Evolutionary conservation across 2,329 filamentous ascomycete species (phyloP).

Genomic region (Clarireedia sp.): DNA sequence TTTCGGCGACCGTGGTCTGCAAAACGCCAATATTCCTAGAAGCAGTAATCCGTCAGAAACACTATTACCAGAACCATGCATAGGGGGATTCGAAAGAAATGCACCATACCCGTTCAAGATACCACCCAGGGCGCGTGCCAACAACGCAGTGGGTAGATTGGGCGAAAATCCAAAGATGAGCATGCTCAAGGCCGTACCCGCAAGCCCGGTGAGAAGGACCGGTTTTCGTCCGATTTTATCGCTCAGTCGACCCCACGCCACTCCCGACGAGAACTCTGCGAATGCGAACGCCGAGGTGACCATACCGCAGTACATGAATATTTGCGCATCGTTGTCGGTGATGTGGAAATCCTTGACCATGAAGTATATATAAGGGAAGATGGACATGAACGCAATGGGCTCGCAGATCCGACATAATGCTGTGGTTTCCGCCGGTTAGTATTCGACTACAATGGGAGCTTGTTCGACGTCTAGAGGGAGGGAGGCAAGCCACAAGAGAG

Average conservation of each 20-base stretch:
- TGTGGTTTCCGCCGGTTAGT: slow-evolving; percentile 30
- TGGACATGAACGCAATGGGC: slow-evolving; percentile 98
- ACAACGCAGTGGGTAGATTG: slow-evolving; percentile 71
- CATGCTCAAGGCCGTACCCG: slow-evolving; percentile 88
- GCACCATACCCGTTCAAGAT: slow-evolving; percentile 75
- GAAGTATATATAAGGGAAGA: slow-evolving; percentile 96
- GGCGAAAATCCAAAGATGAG: slow-evolving; percentile 85
- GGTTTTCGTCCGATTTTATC: slow-evolving; percentile 90
- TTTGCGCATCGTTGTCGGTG: slow-evolving; percentile 67
- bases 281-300: slow-evolving; percentile 95
- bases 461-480: background rate
- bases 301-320: slow-evolving; percentile 89
- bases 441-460: background rate
- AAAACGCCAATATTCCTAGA: slow-evolving; percentile 84
- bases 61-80: slow-evolving; percentile 1
- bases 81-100: background rate
- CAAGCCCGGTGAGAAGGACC: slow-evolving; percentile 79
- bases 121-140: slow-evolving; percentile 83
- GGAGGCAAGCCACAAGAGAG: background rate
- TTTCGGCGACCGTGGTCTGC: slow-evolving; percentile 89
- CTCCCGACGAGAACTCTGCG: slow-evolving; percentile 85
- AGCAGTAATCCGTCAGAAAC: slow-evolving; percentile 13
- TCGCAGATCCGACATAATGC: slow-evolving; percentile 94
- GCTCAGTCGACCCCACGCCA: slow-evolving; percentile 89
- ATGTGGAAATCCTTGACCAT: slow-evolving; percentile 93